Evolutionary conservation across 2,329 filamentous ascomycete species (phyloP), one percentile per base, ranked within the genome.

Genomic region (Exophiala aquamarina): DNA sequence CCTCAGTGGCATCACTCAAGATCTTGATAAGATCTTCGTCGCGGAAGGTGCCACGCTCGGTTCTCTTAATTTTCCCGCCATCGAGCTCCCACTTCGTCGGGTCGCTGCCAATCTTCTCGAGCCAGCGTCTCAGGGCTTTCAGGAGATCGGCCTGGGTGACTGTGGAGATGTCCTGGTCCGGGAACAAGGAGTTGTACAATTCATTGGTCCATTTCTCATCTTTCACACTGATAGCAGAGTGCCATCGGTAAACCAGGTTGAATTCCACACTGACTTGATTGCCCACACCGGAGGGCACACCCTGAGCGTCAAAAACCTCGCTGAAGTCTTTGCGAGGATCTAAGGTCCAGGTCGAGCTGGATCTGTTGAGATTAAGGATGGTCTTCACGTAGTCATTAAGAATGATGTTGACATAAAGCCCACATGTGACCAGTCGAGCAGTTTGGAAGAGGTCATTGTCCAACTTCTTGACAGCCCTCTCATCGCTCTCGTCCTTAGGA

Each of bases 181-280:
- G 52, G 54, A 89, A 82, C 1, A 88, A 65, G 33, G 79, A 69
- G 1, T 70, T 65, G 61, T 87, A 89, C 51, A 87, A 76, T 10
- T 84, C 73, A 57, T 89, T 77, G 17, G 89, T 86, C 88, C 89
- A 94, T 56, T 83, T 76, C 61, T 93, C 89, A 59, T 95, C 89
- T 54, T 80, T 82, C 48, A 82, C 78, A 29, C 77, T 79, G 58
- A 93, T 87, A 57, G 85, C 83, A 3, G 87, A 89, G 70, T 94
- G 89, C 88, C 89, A 94, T 54, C 89, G 78, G 66, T 95, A 94
- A 57, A 87, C 86, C 8, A 95, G 75, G 62, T 93, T 94, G 74
- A 95, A 95, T 70, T 95, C 89, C 3, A 86, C 87, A 0, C 87
- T 92, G 4, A 92, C 87, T 55, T 86, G 83, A 60, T 93, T 94